A percentile compares a stretch with the other conserved stretches of the same genome.
phyloP scores from a whole-genome alignment of 73 alveolate genomes.

The Tetrahymena malaccensis region DNA sequence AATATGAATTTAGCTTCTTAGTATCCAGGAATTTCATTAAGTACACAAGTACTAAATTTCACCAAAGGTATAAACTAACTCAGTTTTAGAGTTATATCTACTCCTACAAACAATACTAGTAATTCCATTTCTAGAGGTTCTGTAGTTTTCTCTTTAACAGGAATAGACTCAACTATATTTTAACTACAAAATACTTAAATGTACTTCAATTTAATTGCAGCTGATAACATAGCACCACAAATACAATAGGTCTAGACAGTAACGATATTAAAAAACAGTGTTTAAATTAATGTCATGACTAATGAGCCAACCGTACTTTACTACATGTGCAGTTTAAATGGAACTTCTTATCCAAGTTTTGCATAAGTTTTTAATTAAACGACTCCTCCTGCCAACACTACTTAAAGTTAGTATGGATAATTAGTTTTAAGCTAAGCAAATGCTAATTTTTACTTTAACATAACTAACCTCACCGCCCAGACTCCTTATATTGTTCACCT shows the following conservation, averaged over 20 bases:
- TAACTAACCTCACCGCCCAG: neutral
- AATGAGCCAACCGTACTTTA: slow-evolving; percentile 23
- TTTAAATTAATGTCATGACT: neutral
- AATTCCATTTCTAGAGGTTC: slow-evolving; percentile 11
- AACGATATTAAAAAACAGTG: slow-evolving; percentile 7
- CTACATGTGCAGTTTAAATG: slow-evolving; percentile 16
- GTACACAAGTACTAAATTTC: neutral
- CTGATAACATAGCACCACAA: slow-evolving; percentile 10
- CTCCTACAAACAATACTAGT: slow-evolving; percentile 1
- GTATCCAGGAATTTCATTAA: neutral
- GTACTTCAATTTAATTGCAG: slow-evolving; percentile 4
- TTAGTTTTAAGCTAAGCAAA: neutral
- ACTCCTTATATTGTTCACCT: slow-evolving; percentile 22
- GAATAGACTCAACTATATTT: slow-evolving; percentile 6
- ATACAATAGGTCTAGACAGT: neutral
- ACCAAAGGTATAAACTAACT: neutral
- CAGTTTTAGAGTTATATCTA: neutral
- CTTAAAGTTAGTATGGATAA: slow-evolving; percentile 20
- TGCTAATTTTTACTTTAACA: neutral
- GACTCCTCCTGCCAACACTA: neutral
- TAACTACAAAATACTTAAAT: neutral
- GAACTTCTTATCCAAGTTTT: slow-evolving; percentile 20
- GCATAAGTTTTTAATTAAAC: neutral
- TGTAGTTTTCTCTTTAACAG: neutral
- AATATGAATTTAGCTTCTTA: neutral